Conservation (phyloP, 2,329 filamentous ascomycete species). For the Beauveria brongniartii region DNA sequence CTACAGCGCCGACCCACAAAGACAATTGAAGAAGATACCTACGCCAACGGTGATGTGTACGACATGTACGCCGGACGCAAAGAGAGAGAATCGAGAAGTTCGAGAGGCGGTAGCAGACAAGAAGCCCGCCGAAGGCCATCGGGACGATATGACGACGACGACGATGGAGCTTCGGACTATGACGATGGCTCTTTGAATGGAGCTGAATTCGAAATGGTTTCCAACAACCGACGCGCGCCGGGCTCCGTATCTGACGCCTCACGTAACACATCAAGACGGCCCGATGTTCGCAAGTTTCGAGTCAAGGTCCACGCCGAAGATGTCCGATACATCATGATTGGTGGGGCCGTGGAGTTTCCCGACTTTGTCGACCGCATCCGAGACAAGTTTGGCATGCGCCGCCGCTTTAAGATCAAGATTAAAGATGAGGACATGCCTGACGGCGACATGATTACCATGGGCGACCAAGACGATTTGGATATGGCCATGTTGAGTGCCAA, state of each 20-base stretch:
- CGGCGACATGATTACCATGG: slow-evolving; percentile 94
- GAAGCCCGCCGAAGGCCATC: slow-evolving; percentile 25
- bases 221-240: slow-evolving; percentile 38
- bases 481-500: slow-evolving; percentile 70
- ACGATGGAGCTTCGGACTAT: slow-evolving; percentile 65
- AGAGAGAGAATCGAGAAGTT: slow-evolving; percentile 32
- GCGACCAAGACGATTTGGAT: slow-evolving; percentile 91
- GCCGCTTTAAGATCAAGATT: slow-evolving; percentile 82
- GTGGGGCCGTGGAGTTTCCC: slow-evolving; percentile 60
- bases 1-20: slow-evolving; percentile 22
- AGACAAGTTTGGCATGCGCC: slow-evolving; percentile 74
- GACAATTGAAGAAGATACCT: slow-evolving; percentile 48
- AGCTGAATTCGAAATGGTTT: slow-evolving; percentile 73
- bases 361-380: slow-evolving; percentile 73
- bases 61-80: slow-evolving; percentile 45
- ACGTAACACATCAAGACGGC: slow-evolving; percentile 49
- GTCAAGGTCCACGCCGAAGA: slow-evolving; percentile 91
- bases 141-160: slow-evolving; percentile 67
- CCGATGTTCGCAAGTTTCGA: slow-evolving; percentile 69
- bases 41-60: slow-evolving; percentile 60
- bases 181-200: slow-evolving; percentile 65
- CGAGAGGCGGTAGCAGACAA: slow-evolving; percentile 30
- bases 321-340: slow-evolving; percentile 86
- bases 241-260: slow-evolving; percentile 40
- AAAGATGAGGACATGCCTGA: slow-evolving; percentile 68